A percentile compares a stretch with the other conserved stretches of the same genome.
Evolutionary conservation across 768 basidiomycete species (phyloP).

Genomic region (Rhodosporidiobolus odoratus): DNA sequence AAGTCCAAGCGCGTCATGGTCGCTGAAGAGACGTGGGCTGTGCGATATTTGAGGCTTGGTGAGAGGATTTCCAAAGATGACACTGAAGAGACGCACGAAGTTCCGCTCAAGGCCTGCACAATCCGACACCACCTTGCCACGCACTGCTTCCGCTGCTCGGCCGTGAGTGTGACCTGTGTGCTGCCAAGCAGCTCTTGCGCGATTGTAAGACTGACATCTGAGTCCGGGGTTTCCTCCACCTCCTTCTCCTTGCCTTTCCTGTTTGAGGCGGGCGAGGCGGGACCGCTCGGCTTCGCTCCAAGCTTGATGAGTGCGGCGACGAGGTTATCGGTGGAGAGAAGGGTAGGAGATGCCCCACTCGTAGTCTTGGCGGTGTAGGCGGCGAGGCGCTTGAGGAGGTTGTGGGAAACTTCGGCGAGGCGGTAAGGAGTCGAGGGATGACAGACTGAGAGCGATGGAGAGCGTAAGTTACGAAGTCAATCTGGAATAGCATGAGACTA

Average conservation of each 20-base stretch:
- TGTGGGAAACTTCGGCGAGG: not conserved
- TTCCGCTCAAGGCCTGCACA: not conserved
- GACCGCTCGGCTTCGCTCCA: not conserved
- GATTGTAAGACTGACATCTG: not conserved
- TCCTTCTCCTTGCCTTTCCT: not conserved
- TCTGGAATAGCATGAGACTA: not conserved
- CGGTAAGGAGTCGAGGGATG: not conserved
- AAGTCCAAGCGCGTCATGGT: not conserved
- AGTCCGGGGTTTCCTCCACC: not conserved
- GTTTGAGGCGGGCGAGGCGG: not conserved
- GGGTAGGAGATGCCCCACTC: not conserved
- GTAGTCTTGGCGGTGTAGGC: not conserved
- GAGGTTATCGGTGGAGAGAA: not conserved
- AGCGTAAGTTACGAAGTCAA: not conserved
- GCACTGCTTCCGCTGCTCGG: not conserved
- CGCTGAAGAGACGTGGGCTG: not conserved
- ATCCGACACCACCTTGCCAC: slow-evolving; percentile 11
- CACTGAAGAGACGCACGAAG: not conserved
- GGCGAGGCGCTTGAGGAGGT: slow-evolving; percentile 5
- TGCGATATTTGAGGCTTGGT: not conserved
- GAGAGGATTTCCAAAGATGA: too few species aligned
- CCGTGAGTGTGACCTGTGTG: not conserved
- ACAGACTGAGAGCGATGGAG: not conserved
- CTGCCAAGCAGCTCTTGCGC: not conserved
- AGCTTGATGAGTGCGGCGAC: not conserved